Conservation (phyloP, 2,329 filamentous ascomycete genomes). For the Pleurostoma richardsiae region DNA sequence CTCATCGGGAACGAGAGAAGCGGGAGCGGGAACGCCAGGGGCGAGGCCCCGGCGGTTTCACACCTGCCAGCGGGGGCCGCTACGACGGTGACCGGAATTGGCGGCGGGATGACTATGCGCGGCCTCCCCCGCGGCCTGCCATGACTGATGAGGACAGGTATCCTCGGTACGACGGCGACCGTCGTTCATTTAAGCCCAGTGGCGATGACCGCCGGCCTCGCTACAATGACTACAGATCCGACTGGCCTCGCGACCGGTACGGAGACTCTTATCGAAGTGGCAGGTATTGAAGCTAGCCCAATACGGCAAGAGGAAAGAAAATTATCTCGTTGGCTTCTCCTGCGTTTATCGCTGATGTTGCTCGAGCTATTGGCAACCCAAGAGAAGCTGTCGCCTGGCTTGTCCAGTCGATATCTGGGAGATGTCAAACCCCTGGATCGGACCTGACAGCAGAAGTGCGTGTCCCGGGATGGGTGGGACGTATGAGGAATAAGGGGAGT, state of each 20-base stretch:
- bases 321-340: no score
- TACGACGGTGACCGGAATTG: neutral
- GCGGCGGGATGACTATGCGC: neutral
- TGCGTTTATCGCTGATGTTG: no score
- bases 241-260: neutral
- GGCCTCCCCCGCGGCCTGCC: neutral
- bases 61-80: neutral
- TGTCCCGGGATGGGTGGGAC: no score
- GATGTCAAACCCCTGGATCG: no score
- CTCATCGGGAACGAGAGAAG: constrained; percentile 44
- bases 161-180: neutral
- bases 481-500: no score
- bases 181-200: neutral
- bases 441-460: no score
- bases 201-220: neutral
- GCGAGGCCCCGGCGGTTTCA: neutral
- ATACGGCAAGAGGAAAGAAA: no score
- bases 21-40: constrained; percentile 9
- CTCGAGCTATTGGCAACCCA: no score
- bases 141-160: neutral
- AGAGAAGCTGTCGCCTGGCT: no score
- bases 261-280: neutral
- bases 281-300: neutral
- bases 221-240: neutral
- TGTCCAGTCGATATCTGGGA: no score